A percentile compares a stretch with the other conserved stretches of the same genome.
phyloP scores from a whole-genome alignment of 176 grass and related monocot species.

The Zea luxurians region DNA sequence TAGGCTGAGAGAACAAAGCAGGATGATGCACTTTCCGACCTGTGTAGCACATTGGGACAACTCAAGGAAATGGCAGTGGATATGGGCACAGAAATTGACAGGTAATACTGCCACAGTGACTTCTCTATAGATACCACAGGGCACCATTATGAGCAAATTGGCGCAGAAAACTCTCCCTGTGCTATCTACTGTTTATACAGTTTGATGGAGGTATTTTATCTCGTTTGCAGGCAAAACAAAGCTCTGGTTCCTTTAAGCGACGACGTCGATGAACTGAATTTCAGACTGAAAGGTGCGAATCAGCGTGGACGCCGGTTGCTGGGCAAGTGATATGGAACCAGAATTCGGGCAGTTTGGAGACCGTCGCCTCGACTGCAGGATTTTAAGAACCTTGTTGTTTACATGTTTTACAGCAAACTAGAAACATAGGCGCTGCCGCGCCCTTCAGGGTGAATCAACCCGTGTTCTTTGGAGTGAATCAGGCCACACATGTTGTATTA shows the following conservation, averaged over 20 bases:
- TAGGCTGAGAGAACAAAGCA: constrained; percentile 73
- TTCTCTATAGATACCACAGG: neutral
- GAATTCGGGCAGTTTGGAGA: neutral
- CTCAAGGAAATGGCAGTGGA: constrained; percentile 76
- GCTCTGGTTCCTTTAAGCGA: constrained; percentile 66
- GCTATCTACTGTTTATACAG: neutral
- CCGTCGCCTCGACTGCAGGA: neutral
- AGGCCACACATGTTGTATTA: too few species aligned
- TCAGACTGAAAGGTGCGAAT: constrained; percentile 85
- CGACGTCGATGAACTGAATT: constrained; percentile 73
- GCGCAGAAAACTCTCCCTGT: neutral
- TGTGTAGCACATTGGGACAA: constrained; percentile 61
- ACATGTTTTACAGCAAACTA: constrained; percentile 3
- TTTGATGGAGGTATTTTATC: constrained; percentile 11
- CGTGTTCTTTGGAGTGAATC: too few species aligned
- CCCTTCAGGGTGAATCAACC: too few species aligned
- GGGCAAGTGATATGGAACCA: constrained; percentile 49
- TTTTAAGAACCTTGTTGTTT: constrained; percentile 23
- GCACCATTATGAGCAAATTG: neutral
- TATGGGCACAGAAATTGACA: constrained; percentile 78
- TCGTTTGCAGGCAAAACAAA: constrained; percentile 71
- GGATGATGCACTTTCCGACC: constrained; percentile 68
- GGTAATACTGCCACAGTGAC: constrained; percentile 40
- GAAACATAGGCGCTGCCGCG: too few species aligned
- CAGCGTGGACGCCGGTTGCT: constrained; percentile 65